Percentiles rank a stretch among this genome's conserved stretches.
Evolutionary conservation across 805 yeast genomes (phyloP).

Genomic region (Yarrowia sp.): DNA sequence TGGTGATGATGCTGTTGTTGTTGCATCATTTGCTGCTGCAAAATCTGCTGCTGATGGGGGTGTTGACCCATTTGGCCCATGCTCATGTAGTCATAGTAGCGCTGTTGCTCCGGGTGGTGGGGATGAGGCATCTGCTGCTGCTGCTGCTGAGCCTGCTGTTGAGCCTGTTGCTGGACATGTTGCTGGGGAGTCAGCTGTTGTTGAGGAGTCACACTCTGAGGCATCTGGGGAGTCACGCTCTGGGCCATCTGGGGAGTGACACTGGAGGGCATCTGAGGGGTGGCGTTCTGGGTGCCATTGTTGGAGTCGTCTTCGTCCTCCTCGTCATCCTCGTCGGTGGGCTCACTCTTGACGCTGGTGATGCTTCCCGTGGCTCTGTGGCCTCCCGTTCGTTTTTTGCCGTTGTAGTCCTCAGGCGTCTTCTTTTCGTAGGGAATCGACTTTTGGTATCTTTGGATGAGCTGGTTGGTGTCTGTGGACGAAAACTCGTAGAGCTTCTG

Average conservation of each 20-base stretch:
- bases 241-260: slow-evolving; percentile 17
- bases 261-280: slow-evolving; percentile 12
- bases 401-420: slow-evolving; percentile 20
- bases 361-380: slow-evolving; percentile 13
- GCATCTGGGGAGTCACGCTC: slow-evolving; percentile 15
- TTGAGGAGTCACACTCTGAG: slow-evolving; percentile 9
- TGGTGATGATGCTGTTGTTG: slow-evolving; percentile 20
- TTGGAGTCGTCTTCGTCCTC: slow-evolving; percentile 16
- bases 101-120: slow-evolving; percentile 3
- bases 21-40: slow-evolving; percentile 16
- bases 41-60: slow-evolving; percentile 19
- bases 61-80: slow-evolving; percentile 23
- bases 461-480: slow-evolving; percentile 58
- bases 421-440: slow-evolving; percentile 23
- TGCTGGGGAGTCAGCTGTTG: slow-evolving; percentile 8
- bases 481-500: slow-evolving; percentile 77
- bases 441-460: slow-evolving; percentile 34
- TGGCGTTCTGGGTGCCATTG: slow-evolving; percentile 13
- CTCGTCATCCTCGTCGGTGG: slow-evolving; percentile 22
- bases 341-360: slow-evolving; percentile 25
- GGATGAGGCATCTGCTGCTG: slow-evolving; percentile 16
- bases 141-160: slow-evolving; percentile 1
- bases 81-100: slow-evolving; percentile 3
- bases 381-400: not conserved
- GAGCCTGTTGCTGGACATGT: not conserved